A percentile compares a stretch with the other conserved stretches of the same genome.
Evolutionary conservation across 768 basidiomycete species (phyloP).

Genomic region (Serendipita vermifera): DNA sequence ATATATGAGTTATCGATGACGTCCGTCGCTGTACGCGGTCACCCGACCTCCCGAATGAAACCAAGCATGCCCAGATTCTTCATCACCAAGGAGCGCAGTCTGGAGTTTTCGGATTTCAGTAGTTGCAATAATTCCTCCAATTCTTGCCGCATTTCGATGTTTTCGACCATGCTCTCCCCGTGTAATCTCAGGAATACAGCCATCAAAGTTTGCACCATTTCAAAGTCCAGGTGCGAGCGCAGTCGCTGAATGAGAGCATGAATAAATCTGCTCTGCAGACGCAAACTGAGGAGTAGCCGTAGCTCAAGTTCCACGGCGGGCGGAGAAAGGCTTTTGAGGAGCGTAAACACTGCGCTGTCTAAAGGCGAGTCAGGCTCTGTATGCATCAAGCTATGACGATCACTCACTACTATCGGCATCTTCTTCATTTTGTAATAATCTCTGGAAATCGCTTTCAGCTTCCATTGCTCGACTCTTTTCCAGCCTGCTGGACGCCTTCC

Average conservation of each 20-base stretch:
- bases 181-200: constrained; percentile 76
- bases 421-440: constrained; percentile 45
- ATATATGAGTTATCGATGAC: too few relatives aligned
- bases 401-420: constrained; percentile 55
- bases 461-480: constrained; percentile 36
- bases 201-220: constrained; percentile 83
- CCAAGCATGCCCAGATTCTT: constrained; percentile 18
- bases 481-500: constrained; percentile 38
- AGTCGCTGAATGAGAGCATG: constrained; percentile 61
- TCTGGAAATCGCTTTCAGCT: constrained; percentile 56
- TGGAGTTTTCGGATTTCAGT: constrained; percentile 65
- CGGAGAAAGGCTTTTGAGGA: constrained; percentile 76
- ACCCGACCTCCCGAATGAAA: constrained; percentile 13
- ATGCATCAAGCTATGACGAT: neutral
- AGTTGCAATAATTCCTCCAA: constrained; percentile 47
- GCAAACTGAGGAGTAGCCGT: constrained; percentile 55
- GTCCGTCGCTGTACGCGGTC: too few relatives aligned
- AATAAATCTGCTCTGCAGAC: constrained; percentile 55
- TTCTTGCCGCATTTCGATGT: constrained; percentile 45
- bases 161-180: constrained; percentile 63
- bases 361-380: too few relatives aligned
- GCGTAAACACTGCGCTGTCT: constrained; percentile 77
- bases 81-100: constrained; percentile 30
- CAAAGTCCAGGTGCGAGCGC: constrained; percentile 75
- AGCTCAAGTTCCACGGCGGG: constrained; percentile 86